Base-by-base conservation (phyloP, 2,329 filamentous ascomycete species). In the Fusarium sp. region DNA sequence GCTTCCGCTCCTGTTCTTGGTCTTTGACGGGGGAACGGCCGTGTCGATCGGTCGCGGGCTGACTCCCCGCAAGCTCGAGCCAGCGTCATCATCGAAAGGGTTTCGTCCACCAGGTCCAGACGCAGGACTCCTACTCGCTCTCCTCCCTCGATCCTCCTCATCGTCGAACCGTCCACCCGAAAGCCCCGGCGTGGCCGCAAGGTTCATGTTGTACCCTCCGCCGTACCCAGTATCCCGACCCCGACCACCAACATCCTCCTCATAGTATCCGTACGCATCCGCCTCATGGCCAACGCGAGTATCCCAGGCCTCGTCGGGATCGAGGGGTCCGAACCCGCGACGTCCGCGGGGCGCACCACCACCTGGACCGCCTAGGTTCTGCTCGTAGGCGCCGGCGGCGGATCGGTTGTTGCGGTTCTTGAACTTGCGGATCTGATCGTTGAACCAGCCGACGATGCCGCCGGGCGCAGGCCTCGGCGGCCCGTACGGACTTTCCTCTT, bases 281-380 rank as follows among this genome's bases (percentile, higher is more conserved):
- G 92, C 90, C 81, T 95, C 93, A 76, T 91, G 87, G 67, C 93
- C 93, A 6, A 97, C 93, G 69, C 93, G 87, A 72, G 93, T 84
- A 83, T 96, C 94, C 94, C 94, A 97, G 2, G 94, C 93, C 79
- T 95, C 93, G 80, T 97, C 94, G 2, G 93, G 93, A 78, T 96
- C 94, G 54, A 94, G 87, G 5, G 91, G 86, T 2, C 91, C 90
- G 80, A 93, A 92, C 24, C 90, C 90, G 63, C 89, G 83, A 64
- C 87, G 86, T 64, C 85, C 84, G 54, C 84, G 84, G 37, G 82
- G 72, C 22, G 78, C 78, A 64, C 29, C 29, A 64, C 29, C 29
- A 31, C 82, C 82, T 34, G 31, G 31, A 67, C 81, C 82, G 68
- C 81, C 83, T 8, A 84, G 79, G 6, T 88, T 84, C 77, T 94